Base-by-base conservation (phyloP, 1,139 yeast species). In the Kurtzmaniella quercitrusa region DNA sequence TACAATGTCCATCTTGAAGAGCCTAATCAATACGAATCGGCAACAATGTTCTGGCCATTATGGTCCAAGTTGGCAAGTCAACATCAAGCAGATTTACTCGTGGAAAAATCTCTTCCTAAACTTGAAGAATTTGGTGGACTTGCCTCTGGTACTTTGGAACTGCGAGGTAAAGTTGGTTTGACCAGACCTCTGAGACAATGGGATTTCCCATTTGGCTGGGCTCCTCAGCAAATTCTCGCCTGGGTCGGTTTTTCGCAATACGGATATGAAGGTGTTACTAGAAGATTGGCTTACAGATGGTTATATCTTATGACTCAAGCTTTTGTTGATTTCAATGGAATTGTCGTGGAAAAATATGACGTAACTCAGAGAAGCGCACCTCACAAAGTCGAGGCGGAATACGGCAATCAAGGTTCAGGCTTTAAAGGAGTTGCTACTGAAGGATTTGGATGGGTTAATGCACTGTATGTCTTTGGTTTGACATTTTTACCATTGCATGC, bases 201-300 rank as follows among this genome's bases (percentile, higher is more conserved):
- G 98, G 98, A 93, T 61, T 93, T 84, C 60, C 98, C 98, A 5
- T 88, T 72, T 57, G 98, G 98, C 4, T 93, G 98, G 98, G 97
- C 98, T 0, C 98, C 98, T 2, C 98, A 94, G 61, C 98, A 93
- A 61, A 88, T 93, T 17, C 66, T 93, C 43, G 94, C 96, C 0
- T 93, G 98, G 98, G 78, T 78, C 37, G 98, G 98, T 0, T 70
- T 93, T 34, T 58, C 62, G 28, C 78, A 83, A 44, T 93, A 93
- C 58, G 95, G 94, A 0, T 88, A 73, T 56, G 66, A 63, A 3
- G 81, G 76, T 2, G 78, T 77, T 19, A 84, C 94, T 2, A 73
- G 84, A 47, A 69, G 98, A 47, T 66, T 93, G 44, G 83, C 84
- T 3, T 88, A 88, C 59, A 75, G 96, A 47, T 93, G 98, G 98